Conservation (phyloP, 306 rosid genomes). For the Acacia confusa region DNA sequence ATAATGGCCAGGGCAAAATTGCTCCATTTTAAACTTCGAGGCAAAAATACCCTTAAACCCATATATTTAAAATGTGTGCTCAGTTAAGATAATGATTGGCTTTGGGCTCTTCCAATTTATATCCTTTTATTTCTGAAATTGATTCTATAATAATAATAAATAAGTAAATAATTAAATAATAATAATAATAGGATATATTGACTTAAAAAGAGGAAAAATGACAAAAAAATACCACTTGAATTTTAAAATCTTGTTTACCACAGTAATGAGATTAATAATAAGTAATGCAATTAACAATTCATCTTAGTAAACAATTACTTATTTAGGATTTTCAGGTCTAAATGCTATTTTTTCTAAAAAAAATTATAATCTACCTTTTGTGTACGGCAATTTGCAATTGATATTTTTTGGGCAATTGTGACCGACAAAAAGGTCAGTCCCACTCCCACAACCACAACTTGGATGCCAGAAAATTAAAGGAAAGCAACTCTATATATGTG, state of each 20-base stretch:
- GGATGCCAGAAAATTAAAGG: slow-evolving; percentile 19
- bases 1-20: too few relatives aligned
- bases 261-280: too few relatives aligned
- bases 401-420: neutral
- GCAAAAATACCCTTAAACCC: too few relatives aligned
- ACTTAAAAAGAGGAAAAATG: neutral
- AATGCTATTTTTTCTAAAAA: too few relatives aligned
- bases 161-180: too few relatives aligned
- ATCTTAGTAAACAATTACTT: too few relatives aligned
- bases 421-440: slow-evolving; percentile 29
- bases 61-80: neutral
- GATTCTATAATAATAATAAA: neutral
- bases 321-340: too few relatives aligned
- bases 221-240: too few relatives aligned
- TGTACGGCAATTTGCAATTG: slow-evolving; percentile 4
- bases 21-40: too few relatives aligned
- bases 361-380: neutral
- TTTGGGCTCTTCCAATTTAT: neutral
- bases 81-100: neutral
- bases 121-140: neutral
- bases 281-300: too few relatives aligned
- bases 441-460: slow-evolving; percentile 22
- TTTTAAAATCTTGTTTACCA: too few relatives aligned
- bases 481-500: slow-evolving; percentile 11
- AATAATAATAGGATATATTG: neutral